These are phyloP conservation scores for Emergomyces orientalis DNA, from an alignment of 2,329 filamentous ascomycete genomes.

Conservation along the genomic window DNA sequence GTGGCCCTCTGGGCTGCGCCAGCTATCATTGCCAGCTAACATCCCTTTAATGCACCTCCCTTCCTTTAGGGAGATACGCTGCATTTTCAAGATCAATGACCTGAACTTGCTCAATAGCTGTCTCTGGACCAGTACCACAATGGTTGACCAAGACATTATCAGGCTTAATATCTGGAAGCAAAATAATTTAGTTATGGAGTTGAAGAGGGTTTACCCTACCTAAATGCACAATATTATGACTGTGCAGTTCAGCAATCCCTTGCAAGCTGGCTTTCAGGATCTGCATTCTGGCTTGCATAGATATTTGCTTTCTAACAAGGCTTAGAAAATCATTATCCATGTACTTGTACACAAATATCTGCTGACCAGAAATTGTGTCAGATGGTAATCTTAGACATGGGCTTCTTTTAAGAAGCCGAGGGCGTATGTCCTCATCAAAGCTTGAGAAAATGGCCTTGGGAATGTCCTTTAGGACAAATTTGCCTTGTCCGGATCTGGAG, in stretches of 20 bases:
- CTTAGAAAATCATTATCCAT: conserved; percentile 36
- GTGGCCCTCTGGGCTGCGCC: conserved; percentile 28
- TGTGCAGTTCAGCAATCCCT: conserved; percentile 28
- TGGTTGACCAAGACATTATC: conserved; percentile 31
- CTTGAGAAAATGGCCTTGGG: conserved; percentile 20
- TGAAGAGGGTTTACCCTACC: conserved; percentile 15
- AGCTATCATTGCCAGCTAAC: conserved; percentile 26
- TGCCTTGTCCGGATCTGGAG: conserved; percentile 17
- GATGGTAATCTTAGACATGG: conserved; percentile 30
- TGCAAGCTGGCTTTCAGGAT: conserved; percentile 37
- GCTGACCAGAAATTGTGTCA: conserved; percentile 37
- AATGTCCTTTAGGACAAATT: conserved; percentile 22
- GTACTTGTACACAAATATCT: conserved; percentile 40
- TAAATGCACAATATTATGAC: conserved; percentile 25
- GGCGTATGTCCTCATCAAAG: conserved; percentile 18
- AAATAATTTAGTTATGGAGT: no score
- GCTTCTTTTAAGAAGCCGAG: conserved; percentile 26
- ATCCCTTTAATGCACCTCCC: conserved; percentile 22
- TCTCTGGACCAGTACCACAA: conserved; percentile 15
- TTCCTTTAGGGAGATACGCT: conserved; percentile 27
- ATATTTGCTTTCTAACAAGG: conserved; percentile 35
- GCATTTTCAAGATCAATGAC: conserved; percentile 27
- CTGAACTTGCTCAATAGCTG: conserved; percentile 20
- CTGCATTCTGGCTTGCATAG: conserved; percentile 31
- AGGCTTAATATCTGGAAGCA: conserved; percentile 28